A percentile compares a stretch with the other conserved stretches of the same genome.
Evolutionary conservation across 768 basidiomycete species (phyloP).

Genomic region (Russula sp.): DNA sequence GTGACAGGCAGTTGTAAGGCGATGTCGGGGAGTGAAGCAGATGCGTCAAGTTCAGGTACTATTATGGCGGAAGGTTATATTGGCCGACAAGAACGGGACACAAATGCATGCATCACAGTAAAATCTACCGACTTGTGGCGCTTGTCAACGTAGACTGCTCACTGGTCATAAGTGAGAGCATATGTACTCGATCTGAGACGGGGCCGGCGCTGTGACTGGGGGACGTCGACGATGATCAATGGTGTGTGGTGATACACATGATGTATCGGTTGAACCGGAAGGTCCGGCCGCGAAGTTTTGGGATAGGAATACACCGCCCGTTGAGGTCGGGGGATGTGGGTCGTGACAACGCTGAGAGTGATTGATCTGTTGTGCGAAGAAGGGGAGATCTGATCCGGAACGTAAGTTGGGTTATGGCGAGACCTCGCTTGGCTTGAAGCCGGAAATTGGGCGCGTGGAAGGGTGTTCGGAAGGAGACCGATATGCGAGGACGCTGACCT

Average conservation of each 20-base stretch:
- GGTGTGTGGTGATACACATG: neutral
- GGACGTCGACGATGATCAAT: neutral
- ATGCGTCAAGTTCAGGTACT: slow-evolving; percentile 7
- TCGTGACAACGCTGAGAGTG: neutral
- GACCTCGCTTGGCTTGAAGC: neutral
- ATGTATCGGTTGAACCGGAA: neutral
- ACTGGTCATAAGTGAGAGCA: too few species aligned
- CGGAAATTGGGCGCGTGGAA: neutral
- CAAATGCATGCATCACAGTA: neutral
- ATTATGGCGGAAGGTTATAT: neutral
- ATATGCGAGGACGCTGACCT: slow-evolving; percentile 18
- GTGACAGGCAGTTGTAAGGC: neutral
- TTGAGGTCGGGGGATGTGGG: slow-evolving; percentile 1
- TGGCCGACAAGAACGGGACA: slow-evolving; percentile 10
- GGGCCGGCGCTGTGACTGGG: neutral
- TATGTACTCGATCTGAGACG: too few species aligned
- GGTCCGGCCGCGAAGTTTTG: neutral
- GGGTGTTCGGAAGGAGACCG: neutral
- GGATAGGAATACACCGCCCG: neutral
- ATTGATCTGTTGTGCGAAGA: neutral
- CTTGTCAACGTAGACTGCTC: too few species aligned
- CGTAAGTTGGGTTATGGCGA: neutral
- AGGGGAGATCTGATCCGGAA: neutral
- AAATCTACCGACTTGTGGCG: neutral
- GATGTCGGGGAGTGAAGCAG: neutral